Evolutionary conservation across 1,139 yeast genomes (phyloP).

Genomic region (Debaryomycetaceae sp.): DNA sequence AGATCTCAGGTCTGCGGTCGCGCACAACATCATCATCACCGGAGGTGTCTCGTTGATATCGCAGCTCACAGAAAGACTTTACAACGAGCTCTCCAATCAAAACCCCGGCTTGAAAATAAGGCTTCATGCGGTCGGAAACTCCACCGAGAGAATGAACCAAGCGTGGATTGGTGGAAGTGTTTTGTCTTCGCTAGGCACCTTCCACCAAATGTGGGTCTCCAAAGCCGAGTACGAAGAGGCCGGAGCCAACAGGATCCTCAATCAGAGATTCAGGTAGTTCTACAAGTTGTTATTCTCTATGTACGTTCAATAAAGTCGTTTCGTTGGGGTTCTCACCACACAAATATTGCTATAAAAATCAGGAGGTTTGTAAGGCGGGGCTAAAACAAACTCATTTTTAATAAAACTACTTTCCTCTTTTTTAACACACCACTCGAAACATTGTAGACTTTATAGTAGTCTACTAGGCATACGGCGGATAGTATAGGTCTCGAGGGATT

Average conservation of each 20-base stretch:
- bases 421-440: neutral
- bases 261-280: slow-evolving; percentile 60
- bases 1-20: slow-evolving; percentile 84
- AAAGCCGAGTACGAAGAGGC: slow-evolving; percentile 88
- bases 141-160: slow-evolving; percentile 78
- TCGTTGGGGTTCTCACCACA: neutral
- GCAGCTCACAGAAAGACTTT: slow-evolving; percentile 78
- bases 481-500: neutral
- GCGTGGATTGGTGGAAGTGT: slow-evolving; percentile 97
- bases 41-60: slow-evolving; percentile 90
- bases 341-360: neutral
- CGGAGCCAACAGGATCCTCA: slow-evolving; percentile 76
- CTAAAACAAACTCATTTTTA: neutral
- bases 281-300: neutral
- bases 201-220: slow-evolving; percentile 96
- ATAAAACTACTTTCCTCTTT: neutral
- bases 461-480: too few species aligned
- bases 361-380: neutral
- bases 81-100: slow-evolving; percentile 64
- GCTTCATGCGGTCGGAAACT: slow-evolving; percentile 82
- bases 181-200: slow-evolving; percentile 87
- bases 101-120: slow-evolving; percentile 93
- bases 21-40: slow-evolving; percentile 87
- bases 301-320: neutral
- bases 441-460: neutral